Conservation (phyloP, 164 flowering plant genomes). For the Umbilicus rupestris region DNA sequence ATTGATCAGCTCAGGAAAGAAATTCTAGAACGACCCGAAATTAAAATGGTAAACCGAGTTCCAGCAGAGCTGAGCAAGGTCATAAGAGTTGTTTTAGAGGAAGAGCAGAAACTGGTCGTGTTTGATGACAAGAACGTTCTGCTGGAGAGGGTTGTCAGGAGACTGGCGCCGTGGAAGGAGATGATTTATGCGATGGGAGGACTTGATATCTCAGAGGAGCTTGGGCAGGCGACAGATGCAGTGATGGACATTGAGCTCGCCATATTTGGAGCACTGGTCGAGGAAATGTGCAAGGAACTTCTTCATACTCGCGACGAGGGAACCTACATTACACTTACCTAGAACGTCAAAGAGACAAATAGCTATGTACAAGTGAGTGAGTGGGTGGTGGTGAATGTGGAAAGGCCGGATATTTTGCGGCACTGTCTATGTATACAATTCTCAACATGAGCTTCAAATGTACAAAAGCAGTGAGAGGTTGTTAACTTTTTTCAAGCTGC, state of each 20-base stretch:
- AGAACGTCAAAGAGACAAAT: too few species aligned
- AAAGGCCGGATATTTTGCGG: too few species aligned
- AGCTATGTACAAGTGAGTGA: too few species aligned
- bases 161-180: constrained; percentile 55
- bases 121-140: constrained; percentile 18
- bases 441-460: not conserved
- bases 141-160: constrained; percentile 33
- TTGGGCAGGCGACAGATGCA: constrained; percentile 25
- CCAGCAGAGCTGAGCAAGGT: constrained; percentile 45
- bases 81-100: constrained; percentile 52
- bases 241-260: constrained; percentile 42
- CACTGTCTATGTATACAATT: not conserved
- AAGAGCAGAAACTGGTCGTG: constrained; percentile 18
- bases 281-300: constrained; percentile 58
- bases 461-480: not conserved
- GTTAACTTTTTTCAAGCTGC: not conserved
- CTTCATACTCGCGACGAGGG: too few species aligned
- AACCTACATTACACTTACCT: too few species aligned
- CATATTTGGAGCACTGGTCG: constrained; percentile 38
- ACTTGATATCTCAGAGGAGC: constrained; percentile 40
- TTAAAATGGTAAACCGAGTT: constrained; percentile 7
- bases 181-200: constrained; percentile 83
- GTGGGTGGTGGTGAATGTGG: too few species aligned
- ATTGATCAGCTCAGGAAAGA: constrained; percentile 8
- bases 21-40: constrained; percentile 18